phyloP scores from a whole-genome alignment of 176 grass and related monocot species.

The Otatea glauca region DNA sequence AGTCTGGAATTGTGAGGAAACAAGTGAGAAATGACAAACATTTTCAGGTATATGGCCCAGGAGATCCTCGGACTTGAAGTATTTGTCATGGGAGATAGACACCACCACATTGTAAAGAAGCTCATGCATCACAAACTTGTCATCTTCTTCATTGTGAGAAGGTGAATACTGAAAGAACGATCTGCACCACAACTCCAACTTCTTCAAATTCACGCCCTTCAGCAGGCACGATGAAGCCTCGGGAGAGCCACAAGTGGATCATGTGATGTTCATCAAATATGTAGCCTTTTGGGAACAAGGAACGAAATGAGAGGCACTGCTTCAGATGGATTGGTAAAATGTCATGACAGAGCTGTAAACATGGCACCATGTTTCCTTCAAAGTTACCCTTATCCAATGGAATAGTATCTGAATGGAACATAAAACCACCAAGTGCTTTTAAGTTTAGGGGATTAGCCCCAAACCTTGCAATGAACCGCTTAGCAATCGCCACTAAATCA shows the following conservation, averaged over 20 bases:
- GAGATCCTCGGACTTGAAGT: constrained; percentile 7
- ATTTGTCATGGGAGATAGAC: background rate
- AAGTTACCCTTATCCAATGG: background rate
- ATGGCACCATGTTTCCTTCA: background rate
- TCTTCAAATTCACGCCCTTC: constrained; percentile 39
- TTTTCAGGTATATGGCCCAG: background rate
- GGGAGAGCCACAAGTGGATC: constrained; percentile 46
- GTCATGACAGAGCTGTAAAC: constrained; percentile 30
- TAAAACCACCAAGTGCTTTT: constrained; percentile 17
- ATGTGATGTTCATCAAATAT: constrained; percentile 38
- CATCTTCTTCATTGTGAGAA: background rate
- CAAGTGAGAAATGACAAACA: constrained; percentile 31
- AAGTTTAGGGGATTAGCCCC: background rate
- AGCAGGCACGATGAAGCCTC: constrained; percentile 18
- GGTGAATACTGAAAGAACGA: constrained; percentile 49
- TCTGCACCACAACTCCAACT: constrained; percentile 15
- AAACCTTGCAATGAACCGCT: constrained; percentile 11
- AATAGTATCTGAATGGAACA: background rate
- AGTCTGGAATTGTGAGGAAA: constrained; percentile 14
- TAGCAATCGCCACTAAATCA: background rate
- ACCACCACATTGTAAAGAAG: constrained; percentile 24
- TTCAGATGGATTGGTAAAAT: constrained; percentile 27
- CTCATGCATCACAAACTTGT: constrained; percentile 54
- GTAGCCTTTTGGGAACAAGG: constrained; percentile 43
- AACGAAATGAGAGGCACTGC: constrained; percentile 46